Base-by-base conservation (phyloP, 2,329 filamentous ascomycete genomes). In the Periconia digitata region DNA sequence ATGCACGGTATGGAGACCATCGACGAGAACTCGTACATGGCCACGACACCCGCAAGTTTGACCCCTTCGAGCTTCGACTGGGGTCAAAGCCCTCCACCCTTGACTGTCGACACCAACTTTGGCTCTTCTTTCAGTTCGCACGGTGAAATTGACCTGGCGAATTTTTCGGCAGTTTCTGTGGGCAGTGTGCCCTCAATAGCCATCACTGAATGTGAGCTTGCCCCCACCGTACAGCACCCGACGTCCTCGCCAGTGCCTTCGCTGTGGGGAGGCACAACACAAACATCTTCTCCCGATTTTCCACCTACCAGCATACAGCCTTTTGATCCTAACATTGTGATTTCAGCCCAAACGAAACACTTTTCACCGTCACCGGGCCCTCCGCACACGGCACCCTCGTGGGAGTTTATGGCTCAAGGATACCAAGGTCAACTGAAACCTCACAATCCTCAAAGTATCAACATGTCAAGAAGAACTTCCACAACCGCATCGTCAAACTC, bases 1-100 rank as follows among this genome's bases (percentile, higher is more conserved):
- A 68, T 69, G 61, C 64, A 68, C 34, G 67, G 66, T 8, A 66
- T 71, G 67, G 67, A 69, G 44, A 60, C 60, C 3, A 63, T 67
- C 39, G 58, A 67, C 45, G 50, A 60, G 32, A 60, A 54, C 42
- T 48, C 67, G 27, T 55, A 66, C 52, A 60, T 55, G 20, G 47
- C 55, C 12, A 54, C 60, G 16, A 47, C 65, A 16, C 16, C 29
- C 29, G 54, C 65, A 50, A 58, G 55, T n/a, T 48, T 54, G n/a
- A 55, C 60, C 13, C 46, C 64, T 13, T 53, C 66, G 29, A 55
- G 56, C 20, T 63, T 68, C 40, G 60, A 63, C 39, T 67, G 67
- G 67, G 48, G 48, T 13, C 60, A 62, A 50, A 62, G 56, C 22
- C 59, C 63, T 13, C 51, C 60, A 18, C 55, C 55, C 15, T 47